Evolutionary conservation across 768 basidiomycete genomes (phyloP).

Genomic region (Pleurotus eryngii): DNA sequence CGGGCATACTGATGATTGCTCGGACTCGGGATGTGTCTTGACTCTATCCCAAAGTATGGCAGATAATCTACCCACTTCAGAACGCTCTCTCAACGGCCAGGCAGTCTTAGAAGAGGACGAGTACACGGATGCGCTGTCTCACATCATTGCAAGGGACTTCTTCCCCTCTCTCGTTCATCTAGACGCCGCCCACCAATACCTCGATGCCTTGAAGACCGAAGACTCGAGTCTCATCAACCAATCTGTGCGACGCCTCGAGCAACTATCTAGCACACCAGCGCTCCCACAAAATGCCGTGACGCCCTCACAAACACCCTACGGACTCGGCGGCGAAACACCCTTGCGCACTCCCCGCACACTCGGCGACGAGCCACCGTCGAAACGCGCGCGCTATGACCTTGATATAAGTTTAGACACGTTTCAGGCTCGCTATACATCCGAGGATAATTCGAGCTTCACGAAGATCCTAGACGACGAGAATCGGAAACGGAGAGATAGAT

Average conservation of each 20-base stretch:
- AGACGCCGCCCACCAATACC: constrained; percentile 84
- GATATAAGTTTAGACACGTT: constrained; percentile 77
- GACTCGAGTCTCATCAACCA: constrained; percentile 76
- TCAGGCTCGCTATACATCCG: constrained; percentile 90
- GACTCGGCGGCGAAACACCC: constrained; percentile 63
- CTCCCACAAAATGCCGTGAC: constrained; percentile 32
- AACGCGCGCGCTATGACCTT: constrained; percentile 59
- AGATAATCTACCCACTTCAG: constrained; percentile 19
- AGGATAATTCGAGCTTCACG: constrained; percentile 97
- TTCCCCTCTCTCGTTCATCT: constrained; percentile 91
- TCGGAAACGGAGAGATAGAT: constrained; percentile 69
- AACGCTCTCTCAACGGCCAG: constrained; percentile 70
- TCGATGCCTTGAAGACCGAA: constrained; percentile 72
- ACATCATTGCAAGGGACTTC: constrained; percentile 96
- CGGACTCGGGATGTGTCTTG: background rate
- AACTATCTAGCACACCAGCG: constrained; percentile 52
- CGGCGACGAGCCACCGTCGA: constrained; percentile 36
- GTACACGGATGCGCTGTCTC: constrained; percentile 85
- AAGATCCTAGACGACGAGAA: constrained; percentile 92
- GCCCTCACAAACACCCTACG: constrained; percentile 68
- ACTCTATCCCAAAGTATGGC: background rate
- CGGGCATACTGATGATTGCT: background rate
- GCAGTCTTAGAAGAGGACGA: constrained; percentile 87
- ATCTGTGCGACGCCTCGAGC: constrained; percentile 71
- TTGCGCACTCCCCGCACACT: constrained; percentile 35